Evolutionary conservation across 2,329 filamentous ascomycete genomes (phyloP).

Genomic region (Stachybotrys elegans): DNA sequence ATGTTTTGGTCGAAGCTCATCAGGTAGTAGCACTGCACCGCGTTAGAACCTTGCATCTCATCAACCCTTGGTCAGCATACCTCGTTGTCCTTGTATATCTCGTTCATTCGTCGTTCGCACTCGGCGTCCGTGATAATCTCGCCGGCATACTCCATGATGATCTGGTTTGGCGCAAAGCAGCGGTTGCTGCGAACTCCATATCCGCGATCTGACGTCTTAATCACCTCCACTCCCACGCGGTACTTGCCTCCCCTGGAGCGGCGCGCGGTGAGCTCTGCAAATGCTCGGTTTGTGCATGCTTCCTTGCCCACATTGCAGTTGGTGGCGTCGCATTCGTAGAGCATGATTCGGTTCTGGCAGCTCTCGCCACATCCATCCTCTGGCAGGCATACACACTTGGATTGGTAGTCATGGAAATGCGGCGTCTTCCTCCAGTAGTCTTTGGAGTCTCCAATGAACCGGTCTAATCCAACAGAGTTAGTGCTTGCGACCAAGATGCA

Average conservation of each 20-base stretch:
- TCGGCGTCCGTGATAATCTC: constrained; percentile 96
- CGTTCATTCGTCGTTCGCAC: constrained; percentile 88
- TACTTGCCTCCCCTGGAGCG: constrained; percentile 77
- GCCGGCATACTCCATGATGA: constrained; percentile 97
- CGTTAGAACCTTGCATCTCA: too few relatives aligned
- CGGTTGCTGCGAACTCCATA: constrained; percentile 90
- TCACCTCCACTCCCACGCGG: constrained; percentile 88
- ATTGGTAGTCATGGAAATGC: constrained; percentile 67
- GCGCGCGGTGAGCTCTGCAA: constrained; percentile 72
- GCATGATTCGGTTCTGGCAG: constrained; percentile 94
- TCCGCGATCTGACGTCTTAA: constrained; percentile 83
- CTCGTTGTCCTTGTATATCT: constrained; percentile 89
- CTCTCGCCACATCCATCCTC: constrained; percentile 81
- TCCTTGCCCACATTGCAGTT: constrained; percentile 80
- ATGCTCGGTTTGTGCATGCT: constrained; percentile 79
- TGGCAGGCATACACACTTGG: constrained; percentile 70
- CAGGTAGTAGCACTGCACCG: constrained; percentile 85
- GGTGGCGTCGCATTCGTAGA: constrained; percentile 88
- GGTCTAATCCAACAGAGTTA: constrained; percentile 65
- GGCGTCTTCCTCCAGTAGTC: constrained; percentile 77
- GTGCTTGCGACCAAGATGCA: too few relatives aligned
- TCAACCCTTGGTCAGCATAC: constrained; percentile 48
- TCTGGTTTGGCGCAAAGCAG: constrained; percentile 81
- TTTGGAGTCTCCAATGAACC: constrained; percentile 80
- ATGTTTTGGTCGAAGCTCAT: constrained; percentile 99